phyloP scores from a whole-genome alignment of 495 filamentous ascomycete genomes.

The Penicillium maclennaniae region DNA sequence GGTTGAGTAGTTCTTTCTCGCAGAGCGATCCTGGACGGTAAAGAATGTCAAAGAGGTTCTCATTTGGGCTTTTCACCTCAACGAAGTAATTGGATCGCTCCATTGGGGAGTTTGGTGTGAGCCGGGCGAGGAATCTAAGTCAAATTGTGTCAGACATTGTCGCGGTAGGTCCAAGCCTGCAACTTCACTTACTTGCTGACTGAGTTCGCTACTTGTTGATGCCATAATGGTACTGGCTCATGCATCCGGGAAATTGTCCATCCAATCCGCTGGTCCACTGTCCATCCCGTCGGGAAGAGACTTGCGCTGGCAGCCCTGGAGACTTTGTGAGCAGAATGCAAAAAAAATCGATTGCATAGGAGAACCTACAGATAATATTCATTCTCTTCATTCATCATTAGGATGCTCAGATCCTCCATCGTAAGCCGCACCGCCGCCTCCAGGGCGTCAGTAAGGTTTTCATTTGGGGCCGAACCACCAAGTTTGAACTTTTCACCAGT shows the following conservation, averaged over 20 bases:
- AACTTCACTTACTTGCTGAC: constrained; percentile 47
- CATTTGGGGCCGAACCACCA: constrained; percentile 22
- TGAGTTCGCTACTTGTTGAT: constrained; percentile 47
- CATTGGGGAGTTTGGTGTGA: constrained; percentile 46
- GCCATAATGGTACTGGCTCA: constrained; percentile 50
- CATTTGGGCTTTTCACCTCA: constrained; percentile 42
- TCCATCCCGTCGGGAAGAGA: constrained; percentile 56
- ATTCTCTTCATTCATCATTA: constrained; percentile 46
- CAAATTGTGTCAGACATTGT: not conserved
- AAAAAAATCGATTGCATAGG: not conserved
- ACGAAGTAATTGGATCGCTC: constrained; percentile 54
- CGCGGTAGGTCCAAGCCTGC: not conserved
- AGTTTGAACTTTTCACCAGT: constrained; percentile 47
- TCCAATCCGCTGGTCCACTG: constrained; percentile 51
- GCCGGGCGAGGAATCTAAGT: constrained; percentile 45
- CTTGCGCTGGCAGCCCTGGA: constrained; percentile 53
- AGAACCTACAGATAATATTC: constrained; percentile 48
- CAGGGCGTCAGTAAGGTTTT: constrained; percentile 40
- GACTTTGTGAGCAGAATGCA: not conserved
- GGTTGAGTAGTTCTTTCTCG: constrained; percentile 28
- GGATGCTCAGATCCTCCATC: constrained; percentile 56
- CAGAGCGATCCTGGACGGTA: constrained; percentile 35
- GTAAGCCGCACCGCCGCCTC: constrained; percentile 54
- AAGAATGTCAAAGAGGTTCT: constrained; percentile 40
- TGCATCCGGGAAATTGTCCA: constrained; percentile 52